phyloP scores from a whole-genome alignment of 495 filamentous ascomycete species.

The Hypoxylon fuscum region DNA sequence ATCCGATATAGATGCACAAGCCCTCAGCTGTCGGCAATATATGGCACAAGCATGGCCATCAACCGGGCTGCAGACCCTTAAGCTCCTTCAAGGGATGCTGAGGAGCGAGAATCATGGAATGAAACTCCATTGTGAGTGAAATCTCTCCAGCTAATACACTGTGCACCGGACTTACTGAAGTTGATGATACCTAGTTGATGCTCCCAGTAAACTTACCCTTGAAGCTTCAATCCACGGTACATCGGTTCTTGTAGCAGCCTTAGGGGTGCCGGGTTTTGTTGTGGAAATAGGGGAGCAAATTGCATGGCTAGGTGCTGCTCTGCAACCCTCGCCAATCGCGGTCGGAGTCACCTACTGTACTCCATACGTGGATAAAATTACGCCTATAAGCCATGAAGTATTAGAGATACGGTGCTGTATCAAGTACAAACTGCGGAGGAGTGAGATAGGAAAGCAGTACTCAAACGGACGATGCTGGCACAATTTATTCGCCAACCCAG shows the following conservation, averaged over 20 bases:
- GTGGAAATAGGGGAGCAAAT: constrained; percentile 20
- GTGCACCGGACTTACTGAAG: neutral
- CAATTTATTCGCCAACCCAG: constrained; percentile 15
- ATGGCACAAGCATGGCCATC: constrained; percentile 47
- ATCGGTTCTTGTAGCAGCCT: constrained; percentile 2
- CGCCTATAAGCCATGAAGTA: neutral
- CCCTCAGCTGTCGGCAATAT: constrained; percentile 43
- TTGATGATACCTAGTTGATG: neutral
- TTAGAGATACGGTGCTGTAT: neutral
- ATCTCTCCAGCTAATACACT: neutral
- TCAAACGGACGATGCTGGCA: constrained; percentile 18
- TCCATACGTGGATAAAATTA: neutral
- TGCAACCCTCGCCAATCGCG: constrained; percentile 10
- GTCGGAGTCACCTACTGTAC: neutral
- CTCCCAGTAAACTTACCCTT: neutral
- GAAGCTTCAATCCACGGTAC: neutral
- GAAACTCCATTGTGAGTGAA: constrained; percentile 11
- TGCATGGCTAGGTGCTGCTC: constrained; percentile 16
- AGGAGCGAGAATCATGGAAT: neutral
- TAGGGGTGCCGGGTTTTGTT: constrained; percentile 1
- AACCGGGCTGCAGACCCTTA: constrained; percentile 36
- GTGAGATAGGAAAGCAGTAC: neutral
- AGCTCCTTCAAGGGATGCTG: constrained; percentile 29
- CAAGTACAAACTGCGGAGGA: neutral
- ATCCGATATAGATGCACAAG: constrained; percentile 41